Conservation (phyloP, 164 flowering plant genomes). For the Stephania yunnanensis region DNA sequence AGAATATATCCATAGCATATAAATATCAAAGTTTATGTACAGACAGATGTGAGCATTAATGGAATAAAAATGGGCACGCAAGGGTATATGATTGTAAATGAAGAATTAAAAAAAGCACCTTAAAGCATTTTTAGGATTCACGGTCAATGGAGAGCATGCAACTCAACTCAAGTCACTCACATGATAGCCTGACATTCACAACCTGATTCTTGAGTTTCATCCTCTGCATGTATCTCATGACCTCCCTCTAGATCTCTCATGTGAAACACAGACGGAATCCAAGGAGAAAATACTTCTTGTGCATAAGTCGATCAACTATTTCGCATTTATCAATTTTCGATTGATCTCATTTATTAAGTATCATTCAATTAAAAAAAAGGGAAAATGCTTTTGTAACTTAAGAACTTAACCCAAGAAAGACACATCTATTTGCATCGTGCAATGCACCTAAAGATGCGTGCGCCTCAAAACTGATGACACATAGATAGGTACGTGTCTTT, state of each 20-base stretch:
- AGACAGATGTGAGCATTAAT: too few species aligned
- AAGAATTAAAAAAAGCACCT: not conserved
- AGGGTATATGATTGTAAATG: too few species aligned
- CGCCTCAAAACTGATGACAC: too few species aligned
- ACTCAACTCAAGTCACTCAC: not conserved
- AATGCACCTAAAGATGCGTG: too few species aligned
- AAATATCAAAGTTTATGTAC: too few species aligned
- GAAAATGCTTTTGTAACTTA: not conserved
- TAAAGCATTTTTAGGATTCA: not conserved
- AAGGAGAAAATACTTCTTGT: not conserved
- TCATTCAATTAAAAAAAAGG: not conserved
- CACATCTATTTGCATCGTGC: too few species aligned
- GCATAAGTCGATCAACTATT: not conserved
- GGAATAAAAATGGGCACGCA: too few species aligned
- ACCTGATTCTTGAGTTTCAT: not conserved
- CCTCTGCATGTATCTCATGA: not conserved
- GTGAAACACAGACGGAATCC: constrained; percentile 10
- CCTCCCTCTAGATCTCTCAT: not conserved
- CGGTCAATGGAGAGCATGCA: not conserved
- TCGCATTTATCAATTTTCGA: not conserved
- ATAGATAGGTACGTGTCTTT: too few species aligned
- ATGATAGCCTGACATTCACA: not conserved
- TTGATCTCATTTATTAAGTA: not conserved
- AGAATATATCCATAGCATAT: too few species aligned
- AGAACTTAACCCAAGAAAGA: too few species aligned